Conservation (phyloP, 208 protist species). For the Crithidia brevicula region DNA sequence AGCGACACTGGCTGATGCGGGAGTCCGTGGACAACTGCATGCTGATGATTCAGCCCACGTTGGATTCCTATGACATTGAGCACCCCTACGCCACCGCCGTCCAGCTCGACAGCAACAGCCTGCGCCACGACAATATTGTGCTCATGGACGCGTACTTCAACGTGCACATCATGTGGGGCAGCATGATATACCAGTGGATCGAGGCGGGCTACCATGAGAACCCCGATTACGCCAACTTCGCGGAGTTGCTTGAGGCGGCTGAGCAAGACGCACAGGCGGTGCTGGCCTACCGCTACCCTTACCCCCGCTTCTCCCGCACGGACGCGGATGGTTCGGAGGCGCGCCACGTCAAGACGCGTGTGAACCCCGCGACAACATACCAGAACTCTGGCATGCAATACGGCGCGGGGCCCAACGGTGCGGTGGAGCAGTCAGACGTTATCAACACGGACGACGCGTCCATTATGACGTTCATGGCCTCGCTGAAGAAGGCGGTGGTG, state of each 20-base stretch:
- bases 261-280: conserved; percentile 71
- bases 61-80: conserved; percentile 95
- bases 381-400: conserved; percentile 34
- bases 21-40: conserved; percentile 95
- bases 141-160: conserved; percentile 99
- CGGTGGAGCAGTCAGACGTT: conserved; percentile 43
- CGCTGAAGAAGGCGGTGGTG: conserved; percentile 78
- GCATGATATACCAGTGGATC: conserved; percentile 95
- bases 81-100: conserved; percentile 82
- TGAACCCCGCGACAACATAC: conserved; percentile 84
- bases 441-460: conserved; percentile 89
- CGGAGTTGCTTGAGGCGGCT: conserved; percentile 64
- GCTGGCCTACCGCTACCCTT: conserved; percentile 68
- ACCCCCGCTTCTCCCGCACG: conserved; percentile 88
- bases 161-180: conserved; percentile 97
- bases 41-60: conserved; percentile 98
- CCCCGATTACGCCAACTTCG: conserved; percentile 82
- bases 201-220: conserved; percentile 93
- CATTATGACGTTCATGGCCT: conserved; percentile 80
- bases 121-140: conserved; percentile 95
- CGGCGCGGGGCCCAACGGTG: conserved; percentile 21
- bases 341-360: conserved; percentile 87
- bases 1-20: conserved; percentile 96
- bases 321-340: conserved; percentile 85
- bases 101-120: conserved; percentile 90